Base-by-base conservation (phyloP, 805 yeast genomes). In the Candida dajiaensis region DNA sequence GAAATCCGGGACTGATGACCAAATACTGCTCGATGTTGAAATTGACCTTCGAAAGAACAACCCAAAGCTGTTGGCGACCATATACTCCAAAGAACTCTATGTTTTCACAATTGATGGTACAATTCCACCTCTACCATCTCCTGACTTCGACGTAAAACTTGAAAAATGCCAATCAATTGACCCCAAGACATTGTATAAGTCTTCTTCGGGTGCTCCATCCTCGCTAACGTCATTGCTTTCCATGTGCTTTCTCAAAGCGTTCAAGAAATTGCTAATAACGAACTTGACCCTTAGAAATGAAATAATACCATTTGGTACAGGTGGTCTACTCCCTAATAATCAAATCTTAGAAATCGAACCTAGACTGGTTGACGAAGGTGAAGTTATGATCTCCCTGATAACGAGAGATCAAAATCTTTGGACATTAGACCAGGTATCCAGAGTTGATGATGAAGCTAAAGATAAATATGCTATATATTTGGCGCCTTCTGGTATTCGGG, bases 401-500 rank as follows among this genome's bases (percentile, higher is more conserved):
- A 52, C 64, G 6, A 68, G 60, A 46, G 46, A 61, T 8, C 58
- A 67, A 23, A 58, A 55, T 26, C 41, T 25, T 1, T 51, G 78
- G 29, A 49, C 62, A 0, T 69, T 77, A 20, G 59, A 68, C 0
- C 41, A 50, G 6, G 37, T 55, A 2, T 15, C 44, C 6, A 15
- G n/a, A 16, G 12, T 59, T 2, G 49, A 51, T 23, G 40, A 23
- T 6, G 43, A 44, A 4, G 20, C 58, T 42, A 60, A 67, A 45
- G 52, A 53, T 19, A 59, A 59, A 8, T 65, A 65, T 55, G 77
- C 75, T 0, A 50, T 77, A 2, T 77, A 78, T 50, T 49, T 79
- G 26, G 76, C 76, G 16, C 84, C 84, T 0, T 74, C 81, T 10
- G 83, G 81, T 1, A 77, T 77, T 12, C 64, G 81, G 41, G 74